A percentile compares a stretch with the other conserved stretches of the same genome.
phyloP scores from a whole-genome alignment of 164 flowering plant species.

The Annona cherimola region DNA sequence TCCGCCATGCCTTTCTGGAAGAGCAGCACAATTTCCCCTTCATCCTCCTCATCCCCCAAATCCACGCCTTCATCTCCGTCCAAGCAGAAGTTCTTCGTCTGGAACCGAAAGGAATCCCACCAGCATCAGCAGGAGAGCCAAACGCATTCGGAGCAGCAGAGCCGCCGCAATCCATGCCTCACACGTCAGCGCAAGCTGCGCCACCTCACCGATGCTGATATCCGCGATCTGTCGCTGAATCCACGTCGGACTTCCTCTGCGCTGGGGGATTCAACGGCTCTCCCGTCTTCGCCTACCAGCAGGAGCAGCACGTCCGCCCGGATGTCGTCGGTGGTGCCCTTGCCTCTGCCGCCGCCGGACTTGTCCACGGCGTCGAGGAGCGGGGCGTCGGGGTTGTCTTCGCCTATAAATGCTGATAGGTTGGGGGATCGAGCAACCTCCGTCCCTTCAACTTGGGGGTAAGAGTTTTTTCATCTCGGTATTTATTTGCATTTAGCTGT shows the following conservation, averaged over 20 bases:
- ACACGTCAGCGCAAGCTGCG: constrained; percentile 29
- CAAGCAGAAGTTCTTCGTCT: constrained; percentile 5
- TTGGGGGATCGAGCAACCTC: neutral
- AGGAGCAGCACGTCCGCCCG: neutral
- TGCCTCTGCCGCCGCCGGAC: constrained; percentile 27
- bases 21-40: constrained; percentile 16
- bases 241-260: neutral
- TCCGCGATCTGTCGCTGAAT: constrained; percentile 5
- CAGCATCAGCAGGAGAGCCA: neutral
- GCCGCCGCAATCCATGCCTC: constrained; percentile 14
- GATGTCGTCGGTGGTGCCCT: constrained; percentile 9
- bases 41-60: constrained; percentile 15
- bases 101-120: neutral
- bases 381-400: constrained; percentile 7
- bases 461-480: neutral
- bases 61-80: constrained; percentile 8
- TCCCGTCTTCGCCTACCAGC: constrained; percentile 2
- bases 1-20: constrained; percentile 41
- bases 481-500: neutral
- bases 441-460: constrained; percentile 6
- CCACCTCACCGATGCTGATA: constrained; percentile 19
- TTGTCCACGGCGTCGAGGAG: neutral
- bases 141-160: neutral
- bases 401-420: neutral
- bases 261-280: neutral